Base-by-base conservation (phyloP, 139 green algal species). In the Volvox reticuliferus region DNA sequence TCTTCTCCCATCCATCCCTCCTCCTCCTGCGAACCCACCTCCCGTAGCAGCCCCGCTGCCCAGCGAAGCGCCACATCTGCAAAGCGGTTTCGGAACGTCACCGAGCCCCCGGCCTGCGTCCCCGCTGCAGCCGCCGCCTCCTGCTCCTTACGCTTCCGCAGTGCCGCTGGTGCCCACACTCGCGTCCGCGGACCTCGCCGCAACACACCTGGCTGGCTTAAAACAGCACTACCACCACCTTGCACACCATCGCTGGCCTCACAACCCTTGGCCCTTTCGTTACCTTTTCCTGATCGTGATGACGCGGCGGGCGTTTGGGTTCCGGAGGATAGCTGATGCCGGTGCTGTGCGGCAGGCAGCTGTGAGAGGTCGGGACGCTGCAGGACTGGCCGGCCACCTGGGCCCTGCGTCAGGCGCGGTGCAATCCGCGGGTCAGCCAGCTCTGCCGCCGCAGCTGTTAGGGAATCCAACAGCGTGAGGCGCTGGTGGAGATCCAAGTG, bases 401-500 rank as follows among this genome's bases (percentile, higher is more conserved):
- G 37, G n/a, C 79, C 68, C 37, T 67, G 63, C 22, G 69, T 37
- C 28, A 92, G 26, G 67, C 90, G 80, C 2, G 89, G 87, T 0
- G 89, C 90, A 30, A 75, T n/a, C 86, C 75, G 85, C 0, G 88
- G 84, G 71, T 94, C 75, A 0, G 92, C 84, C 77, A 97, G 91
- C 91, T 96, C 93, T 17, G 79, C 44, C 0, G 96, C 96, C 2
- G 95, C 94, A 19, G 91, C 85, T 19, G 90, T 80, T 82, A 98
- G 90, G 17, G 92, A 79, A 55, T 98, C 95, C 78, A 98, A 88
- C 1, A 98, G 89, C 67, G 96, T 82, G 36, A 96, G 81, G 32
- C 96, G 93, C 82, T 92, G 89, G 30, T 94, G 93, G 30, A 95
- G 85, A 93, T 98, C 96, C 55, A 97, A 79, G 86, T 96, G 93